Base-by-base conservation (phyloP, 371 early-diverging fungal species). In the Rhizopus delemar region DNA sequence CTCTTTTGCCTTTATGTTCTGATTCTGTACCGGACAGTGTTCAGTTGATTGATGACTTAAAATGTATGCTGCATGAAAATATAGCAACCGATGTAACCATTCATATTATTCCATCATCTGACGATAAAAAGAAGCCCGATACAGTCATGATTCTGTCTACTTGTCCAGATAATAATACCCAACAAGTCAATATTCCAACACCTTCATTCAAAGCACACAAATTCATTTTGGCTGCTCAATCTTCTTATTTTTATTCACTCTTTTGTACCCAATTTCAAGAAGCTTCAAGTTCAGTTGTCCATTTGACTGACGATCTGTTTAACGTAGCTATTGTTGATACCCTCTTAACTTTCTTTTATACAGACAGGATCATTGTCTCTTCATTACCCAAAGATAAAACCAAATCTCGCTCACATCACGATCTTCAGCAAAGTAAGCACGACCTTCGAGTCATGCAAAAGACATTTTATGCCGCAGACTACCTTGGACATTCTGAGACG, bases 181-280 rank as follows among this genome's bases (percentile, higher is more conserved):
- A 60, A 11, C 29, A 15, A 28, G 46, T 56, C 3, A 50, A 61
- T 51, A 29, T 46, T 13, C 50, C 58, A n/a, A 43, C 38, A 29
- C 54, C 61, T 22, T 58, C 70, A 6, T 67, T 70, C 12, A 39
- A 61, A 33, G 74, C 70, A 0, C 80, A 80, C 60, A 63, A 68
- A 3, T 80, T 73, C 39, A 46, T 80, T 3, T 56, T 80, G 13
- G 77, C 80, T 13, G 68, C 74, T 3, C 75, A 70, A 15, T 80
- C 77, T 5, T 39, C 77, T 6, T 77, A 80, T 49, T 77, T 80
- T 46, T 59, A 73, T 52, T 60, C 74, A 12, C 54, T 80, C 39
- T 74, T 80, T 46, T 75, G 73, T 36, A 36, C 60, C 5, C 57
- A 56, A 22, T 65, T 65, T 36, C 60, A 57, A 48, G 65, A 65